Evolutionary conservation across 2,329 filamentous ascomycete species (phyloP).

Genomic region (Massarina eburnea): DNA sequence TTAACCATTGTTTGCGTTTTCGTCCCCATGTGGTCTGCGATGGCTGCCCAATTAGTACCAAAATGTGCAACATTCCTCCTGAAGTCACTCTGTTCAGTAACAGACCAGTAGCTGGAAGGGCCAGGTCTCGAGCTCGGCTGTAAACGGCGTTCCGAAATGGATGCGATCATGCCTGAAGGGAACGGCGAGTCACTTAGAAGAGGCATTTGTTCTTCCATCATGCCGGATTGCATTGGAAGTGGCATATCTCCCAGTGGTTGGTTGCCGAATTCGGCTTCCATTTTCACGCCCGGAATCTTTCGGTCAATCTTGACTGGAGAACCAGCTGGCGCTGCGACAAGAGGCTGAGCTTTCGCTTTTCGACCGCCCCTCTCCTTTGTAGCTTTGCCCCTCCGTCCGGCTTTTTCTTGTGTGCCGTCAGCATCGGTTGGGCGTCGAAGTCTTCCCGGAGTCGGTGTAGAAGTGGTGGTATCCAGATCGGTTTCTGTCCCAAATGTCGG

Average conservation of each 20-base stretch:
- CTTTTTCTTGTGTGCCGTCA: constrained; percentile 37
- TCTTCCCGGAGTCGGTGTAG: constrained; percentile 39
- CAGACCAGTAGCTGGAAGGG: constrained; percentile 84
- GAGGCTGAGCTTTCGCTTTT: constrained; percentile 45
- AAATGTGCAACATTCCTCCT: constrained; percentile 71
- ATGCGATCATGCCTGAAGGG: constrained; percentile 21
- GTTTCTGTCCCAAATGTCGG: constrained; percentile 68
- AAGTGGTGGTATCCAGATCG: constrained; percentile 58
- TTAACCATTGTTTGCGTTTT: constrained; percentile 82
- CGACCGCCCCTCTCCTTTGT: constrained; percentile 42
- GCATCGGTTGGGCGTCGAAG: constrained; percentile 33
- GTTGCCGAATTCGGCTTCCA: constrained; percentile 36
- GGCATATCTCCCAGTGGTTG: constrained; percentile 30
- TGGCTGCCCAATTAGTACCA: constrained; percentile 76
- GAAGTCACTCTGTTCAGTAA: constrained; percentile 78
- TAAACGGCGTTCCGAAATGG: constrained; percentile 38
- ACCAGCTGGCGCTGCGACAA: constrained; percentile 41
- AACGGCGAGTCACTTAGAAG: constrained; percentile 22
- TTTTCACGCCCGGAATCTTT: constrained; percentile 32
- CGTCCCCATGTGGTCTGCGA: constrained; percentile 77
- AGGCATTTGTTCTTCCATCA: constrained; percentile 31
- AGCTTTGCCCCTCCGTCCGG: constrained; percentile 46
- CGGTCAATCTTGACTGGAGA: constrained; percentile 41
- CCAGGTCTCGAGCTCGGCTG: constrained; percentile 53
- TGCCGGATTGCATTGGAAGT: constrained; percentile 24